phyloP scores from a whole-genome alignment of 305 asterid species.

The Caryopteris hybrid region DNA sequence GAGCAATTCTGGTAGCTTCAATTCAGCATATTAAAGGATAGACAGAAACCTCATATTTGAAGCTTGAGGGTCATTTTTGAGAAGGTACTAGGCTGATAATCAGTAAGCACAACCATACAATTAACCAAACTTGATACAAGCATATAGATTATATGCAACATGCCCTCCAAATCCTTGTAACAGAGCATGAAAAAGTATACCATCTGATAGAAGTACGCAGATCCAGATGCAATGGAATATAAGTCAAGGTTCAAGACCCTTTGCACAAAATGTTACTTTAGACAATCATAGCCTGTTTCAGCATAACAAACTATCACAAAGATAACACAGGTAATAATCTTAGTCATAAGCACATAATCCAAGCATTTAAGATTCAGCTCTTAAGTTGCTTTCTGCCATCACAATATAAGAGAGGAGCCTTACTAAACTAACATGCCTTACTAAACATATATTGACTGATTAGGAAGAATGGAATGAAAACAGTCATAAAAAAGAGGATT shows the following conservation, averaged over 20 bases:
- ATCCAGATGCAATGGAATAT: background rate
- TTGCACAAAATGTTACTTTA: background rate
- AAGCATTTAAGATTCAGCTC: background rate
- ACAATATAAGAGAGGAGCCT: background rate
- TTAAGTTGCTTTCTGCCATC: background rate
- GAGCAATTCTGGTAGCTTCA: background rate
- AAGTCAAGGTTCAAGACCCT: background rate
- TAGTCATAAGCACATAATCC: no score
- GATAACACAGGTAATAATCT: no score
- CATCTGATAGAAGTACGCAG: no score
- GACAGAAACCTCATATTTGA: no score
- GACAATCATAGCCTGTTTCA: no score
- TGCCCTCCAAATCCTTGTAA: background rate
- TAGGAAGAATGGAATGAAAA: background rate
- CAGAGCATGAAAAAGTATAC: no score
- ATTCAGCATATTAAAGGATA: background rate
- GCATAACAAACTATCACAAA: no score
- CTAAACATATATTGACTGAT: background rate
- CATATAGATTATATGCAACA: background rate
- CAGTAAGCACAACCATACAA: background rate
- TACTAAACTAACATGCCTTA: background rate
- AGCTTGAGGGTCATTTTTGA: no score
- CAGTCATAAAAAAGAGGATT: conserved; percentile 27
- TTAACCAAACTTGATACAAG: background rate
- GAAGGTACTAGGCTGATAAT: no score